Percentiles rank a stretch among this genome's conserved stretches.
These are phyloP conservation scores for Phytopythium sindhum DNA, from an alignment of 352 stramenopile species.

Conservation along the genomic window DNA sequence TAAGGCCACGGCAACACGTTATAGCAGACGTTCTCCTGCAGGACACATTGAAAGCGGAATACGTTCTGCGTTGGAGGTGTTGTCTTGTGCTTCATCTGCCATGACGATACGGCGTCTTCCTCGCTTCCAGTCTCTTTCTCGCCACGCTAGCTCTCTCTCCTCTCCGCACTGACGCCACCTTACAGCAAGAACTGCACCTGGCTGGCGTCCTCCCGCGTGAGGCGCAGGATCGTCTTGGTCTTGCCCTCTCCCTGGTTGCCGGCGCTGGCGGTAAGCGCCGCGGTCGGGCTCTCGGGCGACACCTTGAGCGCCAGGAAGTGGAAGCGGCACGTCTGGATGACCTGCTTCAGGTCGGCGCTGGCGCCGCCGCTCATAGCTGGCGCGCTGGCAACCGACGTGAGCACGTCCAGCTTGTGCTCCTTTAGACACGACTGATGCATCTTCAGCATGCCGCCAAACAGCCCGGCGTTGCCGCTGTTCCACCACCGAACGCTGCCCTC, in stretches of 20 bases:
- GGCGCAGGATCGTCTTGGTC: constrained; percentile 51
- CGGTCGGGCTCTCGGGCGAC: constrained; percentile 19
- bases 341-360: constrained; percentile 68
- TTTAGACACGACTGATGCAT: constrained; percentile 87
- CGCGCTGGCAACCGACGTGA: constrained; percentile 39
- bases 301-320: constrained; percentile 63
- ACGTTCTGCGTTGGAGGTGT: too few species aligned
- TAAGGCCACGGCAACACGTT: constrained; percentile 5
- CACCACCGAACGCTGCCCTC: constrained; percentile 82
- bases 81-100: background rate
- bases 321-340: constrained; percentile 84
- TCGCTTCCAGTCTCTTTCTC: background rate
- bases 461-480: constrained; percentile 73
- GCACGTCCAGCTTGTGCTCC: constrained; percentile 66
- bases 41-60: too few species aligned
- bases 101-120: background rate
- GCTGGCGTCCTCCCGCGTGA: constrained; percentile 77
- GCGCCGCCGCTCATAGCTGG: constrained; percentile 52
- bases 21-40: too few species aligned
- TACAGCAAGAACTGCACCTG: constrained; percentile 81
- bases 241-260: constrained; percentile 8
- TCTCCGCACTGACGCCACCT: background rate
- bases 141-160: background rate
- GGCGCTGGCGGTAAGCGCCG: background rate
- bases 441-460: constrained; percentile 85